Percentiles rank a stretch among this genome's conserved stretches.
Conservation (phyloP, 2,329 filamentous ascomycete genomes). For the Trichophyton benhamiae region DNA sequence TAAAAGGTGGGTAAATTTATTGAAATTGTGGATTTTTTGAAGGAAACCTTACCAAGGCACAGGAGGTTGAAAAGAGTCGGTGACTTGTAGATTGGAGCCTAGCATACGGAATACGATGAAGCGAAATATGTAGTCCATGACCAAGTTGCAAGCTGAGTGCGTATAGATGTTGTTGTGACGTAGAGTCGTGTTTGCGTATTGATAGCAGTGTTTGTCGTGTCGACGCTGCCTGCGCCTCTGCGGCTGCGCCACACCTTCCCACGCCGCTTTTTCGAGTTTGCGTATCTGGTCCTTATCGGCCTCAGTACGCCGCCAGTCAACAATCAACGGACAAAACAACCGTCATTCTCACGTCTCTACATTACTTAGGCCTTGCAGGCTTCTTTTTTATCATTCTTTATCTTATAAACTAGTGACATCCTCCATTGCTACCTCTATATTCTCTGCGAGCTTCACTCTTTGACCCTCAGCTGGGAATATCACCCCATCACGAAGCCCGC, state of each 20-base stretch:
- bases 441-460: background rate
- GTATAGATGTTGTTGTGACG: too few relatives aligned
- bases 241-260: constrained; percentile 3
- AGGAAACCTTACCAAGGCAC: too few relatives aligned
- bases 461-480: background rate
- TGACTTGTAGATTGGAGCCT: too few relatives aligned
- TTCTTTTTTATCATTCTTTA: background rate
- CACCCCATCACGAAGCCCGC: background rate
- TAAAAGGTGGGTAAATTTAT: too few relatives aligned
- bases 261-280: background rate
- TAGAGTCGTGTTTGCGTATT: too few relatives aligned
- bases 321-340: background rate
- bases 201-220: too few relatives aligned
- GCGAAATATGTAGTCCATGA: too few relatives aligned
- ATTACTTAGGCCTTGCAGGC: background rate
- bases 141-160: too few relatives aligned
- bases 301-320: background rate
- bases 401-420: background rate
- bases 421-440: background rate
- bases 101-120: too few relatives aligned
- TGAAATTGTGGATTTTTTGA: too few relatives aligned
- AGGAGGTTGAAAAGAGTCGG: too few relatives aligned
- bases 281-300: background rate
- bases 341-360: background rate
- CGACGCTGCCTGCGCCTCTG: background rate